Evolutionary conservation across 495 filamentous ascomycete genomes (phyloP).

Genomic region (Cercophora newfieldiana): DNA sequence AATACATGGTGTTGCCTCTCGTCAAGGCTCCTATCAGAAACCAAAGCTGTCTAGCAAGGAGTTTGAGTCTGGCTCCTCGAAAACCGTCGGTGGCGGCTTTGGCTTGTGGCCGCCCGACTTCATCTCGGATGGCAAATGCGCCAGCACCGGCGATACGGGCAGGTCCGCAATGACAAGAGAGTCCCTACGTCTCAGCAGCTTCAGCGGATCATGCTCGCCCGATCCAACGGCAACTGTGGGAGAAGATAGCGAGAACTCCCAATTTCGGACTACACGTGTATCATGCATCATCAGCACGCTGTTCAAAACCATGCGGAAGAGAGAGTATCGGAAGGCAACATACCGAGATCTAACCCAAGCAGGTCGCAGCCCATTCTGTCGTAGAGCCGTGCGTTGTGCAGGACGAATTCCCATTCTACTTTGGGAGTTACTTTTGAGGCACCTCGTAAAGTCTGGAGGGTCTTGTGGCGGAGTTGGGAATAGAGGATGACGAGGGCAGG

Average conservation of each 20-base stretch:
- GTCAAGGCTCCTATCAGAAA: conserved; percentile 43
- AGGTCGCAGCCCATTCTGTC: conserved; percentile 95
- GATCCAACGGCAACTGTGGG: conserved; percentile 31
- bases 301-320: background rate
- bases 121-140: conserved; percentile 39
- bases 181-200: conserved; percentile 68
- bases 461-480: conserved; percentile 80
- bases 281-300: conserved; percentile 7
- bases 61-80: conserved; percentile 88
- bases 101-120: conserved; percentile 47
- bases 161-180: conserved; percentile 82
- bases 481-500: conserved; percentile 87
- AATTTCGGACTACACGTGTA: conserved; percentile 79
- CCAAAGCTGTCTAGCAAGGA: conserved; percentile 80
- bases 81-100: conserved; percentile 73
- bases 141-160: conserved; percentile 45
- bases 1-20: background rate
- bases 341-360: conserved; percentile 79
- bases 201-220: conserved; percentile 60
- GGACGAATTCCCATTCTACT: conserved; percentile 85
- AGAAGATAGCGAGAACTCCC: conserved; percentile 73
- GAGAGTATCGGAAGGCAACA: conserved; percentile 15
- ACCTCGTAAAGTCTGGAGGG: conserved; percentile 80
- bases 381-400: conserved; percentile 86
- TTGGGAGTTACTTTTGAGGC: conserved; percentile 76